Conservation (phyloP, 768 basidiomycete species). For the Lactarius evosmus region DNA sequence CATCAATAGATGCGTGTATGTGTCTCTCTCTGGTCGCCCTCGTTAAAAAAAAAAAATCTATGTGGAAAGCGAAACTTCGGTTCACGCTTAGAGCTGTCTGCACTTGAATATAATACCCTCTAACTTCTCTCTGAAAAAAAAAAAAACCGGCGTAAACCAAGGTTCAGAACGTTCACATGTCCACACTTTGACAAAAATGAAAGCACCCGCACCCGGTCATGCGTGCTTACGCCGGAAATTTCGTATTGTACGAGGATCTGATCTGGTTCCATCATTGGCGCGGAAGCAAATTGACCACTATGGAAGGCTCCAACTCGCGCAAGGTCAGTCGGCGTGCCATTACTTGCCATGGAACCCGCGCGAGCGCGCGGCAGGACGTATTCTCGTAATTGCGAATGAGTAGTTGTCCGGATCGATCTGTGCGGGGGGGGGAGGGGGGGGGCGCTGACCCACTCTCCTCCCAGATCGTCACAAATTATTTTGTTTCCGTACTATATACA, state of each 20-base stretch:
- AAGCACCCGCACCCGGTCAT: too few species aligned
- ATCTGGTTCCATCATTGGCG: background rate
- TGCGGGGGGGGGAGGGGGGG: background rate
- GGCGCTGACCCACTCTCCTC: background rate
- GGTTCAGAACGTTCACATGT: too few species aligned
- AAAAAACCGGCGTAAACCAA: too few species aligned
- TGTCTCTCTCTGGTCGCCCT: constrained; percentile 1
- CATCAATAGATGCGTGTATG: constrained; percentile 18
- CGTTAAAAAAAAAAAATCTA: background rate
- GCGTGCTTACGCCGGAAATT: background rate
- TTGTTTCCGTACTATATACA: background rate
- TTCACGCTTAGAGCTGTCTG: background rate
- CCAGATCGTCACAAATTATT: background rate
- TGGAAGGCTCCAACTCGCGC: background rate
- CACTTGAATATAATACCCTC: too few species aligned
- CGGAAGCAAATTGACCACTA: constrained; percentile 1
- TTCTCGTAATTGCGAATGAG: too few species aligned
- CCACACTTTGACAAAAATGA: too few species aligned
- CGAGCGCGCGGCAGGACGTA: background rate
- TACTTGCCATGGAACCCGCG: background rate
- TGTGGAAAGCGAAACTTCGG: background rate
- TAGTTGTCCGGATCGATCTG: background rate
- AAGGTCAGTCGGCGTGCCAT: background rate
- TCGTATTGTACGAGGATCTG: background rate
- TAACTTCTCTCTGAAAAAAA: background rate